Conservation (phyloP, 352 stramenopile species). For the Phytophthora capsici region DNA sequence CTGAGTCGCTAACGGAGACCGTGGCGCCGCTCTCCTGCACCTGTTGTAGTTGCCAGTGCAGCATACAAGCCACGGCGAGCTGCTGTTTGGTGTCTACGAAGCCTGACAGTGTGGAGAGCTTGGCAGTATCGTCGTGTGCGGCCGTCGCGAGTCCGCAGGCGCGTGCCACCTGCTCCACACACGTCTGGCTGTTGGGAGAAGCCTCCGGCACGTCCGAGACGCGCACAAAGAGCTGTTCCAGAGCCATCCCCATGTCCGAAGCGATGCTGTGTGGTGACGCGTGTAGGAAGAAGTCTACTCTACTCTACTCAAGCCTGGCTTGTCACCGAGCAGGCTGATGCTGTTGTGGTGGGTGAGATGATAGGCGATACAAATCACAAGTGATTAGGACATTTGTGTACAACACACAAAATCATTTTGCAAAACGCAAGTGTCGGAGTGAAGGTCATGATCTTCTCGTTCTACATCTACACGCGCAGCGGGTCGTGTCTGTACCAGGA, state of each 20-base stretch:
- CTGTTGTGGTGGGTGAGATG: conserved; percentile 26
- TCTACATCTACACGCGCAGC: conserved; percentile 93
- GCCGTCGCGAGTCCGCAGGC: conserved; percentile 28
- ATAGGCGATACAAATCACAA: conserved; percentile 15
- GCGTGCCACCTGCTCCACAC: conserved; percentile 36
- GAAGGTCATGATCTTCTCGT: conserved; percentile 88
- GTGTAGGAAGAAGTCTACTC: background rate
- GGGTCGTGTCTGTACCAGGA: conserved; percentile 91
- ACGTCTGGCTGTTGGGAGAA: conserved; percentile 23
- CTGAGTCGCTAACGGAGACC: conserved; percentile 33
- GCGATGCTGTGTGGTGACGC: background rate
- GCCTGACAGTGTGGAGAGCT: conserved; percentile 35
- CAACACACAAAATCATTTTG: background rate
- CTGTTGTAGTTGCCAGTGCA: conserved; percentile 55
- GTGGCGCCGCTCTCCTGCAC: conserved; percentile 18
- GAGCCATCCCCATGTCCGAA: conserved; percentile 44
- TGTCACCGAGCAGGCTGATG: conserved; percentile 23
- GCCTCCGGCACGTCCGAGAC: conserved; percentile 23
- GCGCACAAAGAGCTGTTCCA: conserved; percentile 41
- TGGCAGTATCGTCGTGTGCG: conserved; percentile 13
- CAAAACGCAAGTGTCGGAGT: background rate
- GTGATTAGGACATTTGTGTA: conserved; percentile 2
- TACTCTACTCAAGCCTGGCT: too few relatives aligned
- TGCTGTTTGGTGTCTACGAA: conserved; percentile 51
- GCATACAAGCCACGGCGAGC: conserved; percentile 55